These are phyloP conservation scores for Brettanomyces naardenensis DNA, from an alignment of 805 yeast species.

Conservation along the genomic window DNA sequence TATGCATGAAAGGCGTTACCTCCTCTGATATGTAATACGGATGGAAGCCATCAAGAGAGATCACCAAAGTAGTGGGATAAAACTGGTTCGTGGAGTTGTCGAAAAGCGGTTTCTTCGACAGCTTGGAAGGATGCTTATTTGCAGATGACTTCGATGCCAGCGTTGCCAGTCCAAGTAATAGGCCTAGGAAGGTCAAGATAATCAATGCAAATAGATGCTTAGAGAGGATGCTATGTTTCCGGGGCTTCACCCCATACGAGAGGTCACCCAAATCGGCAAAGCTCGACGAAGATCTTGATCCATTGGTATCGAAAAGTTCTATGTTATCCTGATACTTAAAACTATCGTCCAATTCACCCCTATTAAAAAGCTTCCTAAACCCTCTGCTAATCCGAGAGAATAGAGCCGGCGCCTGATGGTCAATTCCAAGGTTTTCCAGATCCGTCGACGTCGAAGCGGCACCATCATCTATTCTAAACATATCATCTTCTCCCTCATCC, in stretches of 20 bases:
- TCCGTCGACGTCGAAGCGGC: slow-evolving; percentile 11
- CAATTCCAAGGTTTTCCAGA: slow-evolving; percentile 2
- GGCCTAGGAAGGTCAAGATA: slow-evolving; percentile 4
- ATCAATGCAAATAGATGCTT: slow-evolving; percentile 4
- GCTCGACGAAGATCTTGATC: slow-evolving; percentile 13
- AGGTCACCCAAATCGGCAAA: slow-evolving; percentile 15
- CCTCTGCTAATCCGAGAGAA: background rate
- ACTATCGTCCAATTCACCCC: background rate
- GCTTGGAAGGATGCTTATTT: slow-evolving; percentile 1
- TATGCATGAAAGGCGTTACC: slow-evolving; percentile 65
- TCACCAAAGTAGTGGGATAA: slow-evolving; percentile 70
- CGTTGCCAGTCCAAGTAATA: slow-evolving; percentile 6
- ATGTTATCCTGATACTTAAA: slow-evolving; percentile 14
- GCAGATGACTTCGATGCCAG: slow-evolving; percentile 5
- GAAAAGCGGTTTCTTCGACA: slow-evolving; percentile 21
- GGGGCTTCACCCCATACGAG: background rate
- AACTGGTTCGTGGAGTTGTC: slow-evolving; percentile 60
- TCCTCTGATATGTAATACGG: slow-evolving; percentile 70
- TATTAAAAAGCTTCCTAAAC: background rate
- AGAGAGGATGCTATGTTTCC: background rate
- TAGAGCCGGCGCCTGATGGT: background rate
- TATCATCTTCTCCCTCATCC: slow-evolving; percentile 32
- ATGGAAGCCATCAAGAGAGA: slow-evolving; percentile 86
- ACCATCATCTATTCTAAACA: slow-evolving; percentile 18
- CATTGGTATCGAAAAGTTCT: slow-evolving; percentile 8